Conservation (phyloP, 345 rosid species). For the Gossypium anomalum region DNA sequence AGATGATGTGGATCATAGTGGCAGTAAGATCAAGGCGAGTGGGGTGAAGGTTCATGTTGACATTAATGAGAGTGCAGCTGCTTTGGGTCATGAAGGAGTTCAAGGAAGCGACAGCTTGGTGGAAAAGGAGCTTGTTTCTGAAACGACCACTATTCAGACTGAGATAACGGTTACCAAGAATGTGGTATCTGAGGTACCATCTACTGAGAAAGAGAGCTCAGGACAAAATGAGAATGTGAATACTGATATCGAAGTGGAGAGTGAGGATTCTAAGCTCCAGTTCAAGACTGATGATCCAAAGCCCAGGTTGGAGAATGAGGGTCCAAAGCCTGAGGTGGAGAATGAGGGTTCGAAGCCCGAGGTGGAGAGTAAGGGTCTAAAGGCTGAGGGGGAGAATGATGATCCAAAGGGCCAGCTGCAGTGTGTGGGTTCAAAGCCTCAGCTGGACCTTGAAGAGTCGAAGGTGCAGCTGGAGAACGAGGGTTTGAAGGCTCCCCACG, state of each 20-base stretch:
- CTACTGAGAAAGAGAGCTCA: conserved; percentile 33
- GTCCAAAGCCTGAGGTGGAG: conserved; percentile 24
- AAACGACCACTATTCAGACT: conserved; percentile 22
- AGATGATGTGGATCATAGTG: conserved; percentile 5
- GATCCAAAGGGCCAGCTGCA: conserved; percentile 31
- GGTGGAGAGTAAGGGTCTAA: conserved; percentile 27
- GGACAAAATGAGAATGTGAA: conserved; percentile 37
- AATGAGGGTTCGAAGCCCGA: conserved; percentile 37
- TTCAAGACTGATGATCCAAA: conserved; percentile 22
- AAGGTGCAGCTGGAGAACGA: conserved; percentile 36
- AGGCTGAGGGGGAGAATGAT: conserved; percentile 27
- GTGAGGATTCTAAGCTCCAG: conserved; percentile 13
- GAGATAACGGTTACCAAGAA: conserved; percentile 23
- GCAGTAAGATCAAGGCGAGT: conserved; percentile 26
- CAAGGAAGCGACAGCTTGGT: conserved; percentile 7
- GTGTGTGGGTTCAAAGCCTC: conserved; percentile 25
- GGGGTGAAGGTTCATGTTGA: conserved; percentile 37
- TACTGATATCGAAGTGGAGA: conserved; percentile 35
- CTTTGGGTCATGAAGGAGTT: conserved; percentile 23
- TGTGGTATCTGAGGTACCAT: conserved; percentile 30
- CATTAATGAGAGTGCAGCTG: conserved; percentile 33
- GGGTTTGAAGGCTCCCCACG: conserved; percentile 42
- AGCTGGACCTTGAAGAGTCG: conserved; percentile 29
- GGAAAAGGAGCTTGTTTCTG: conserved; percentile 25
- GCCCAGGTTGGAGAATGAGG: conserved; percentile 25